Conservation (phyloP, 1,284 basidiomycete species). For the Spongispora temasekensis region DNA sequence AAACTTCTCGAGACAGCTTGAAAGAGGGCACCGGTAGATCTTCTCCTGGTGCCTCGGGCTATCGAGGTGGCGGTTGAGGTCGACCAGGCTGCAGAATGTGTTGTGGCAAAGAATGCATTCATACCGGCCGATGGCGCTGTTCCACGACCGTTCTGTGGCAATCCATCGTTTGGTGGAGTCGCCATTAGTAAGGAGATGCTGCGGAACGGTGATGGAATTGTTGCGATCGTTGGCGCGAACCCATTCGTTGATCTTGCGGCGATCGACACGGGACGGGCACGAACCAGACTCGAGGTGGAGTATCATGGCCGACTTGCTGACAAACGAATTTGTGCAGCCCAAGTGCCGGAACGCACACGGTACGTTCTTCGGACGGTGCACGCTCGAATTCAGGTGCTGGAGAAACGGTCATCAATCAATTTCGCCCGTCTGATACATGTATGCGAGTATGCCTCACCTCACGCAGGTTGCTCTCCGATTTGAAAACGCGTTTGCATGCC, state of each 20-base stretch:
- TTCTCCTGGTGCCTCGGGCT: conserved; percentile 49
- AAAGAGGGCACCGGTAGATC: conserved; percentile 46
- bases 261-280: conserved; percentile 42
- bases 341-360: conserved; percentile 39
- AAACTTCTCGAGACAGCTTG: conserved; percentile 42
- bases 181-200: conserved; percentile 36
- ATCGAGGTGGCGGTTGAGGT: conserved; percentile 54
- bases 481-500: conserved; percentile 46
- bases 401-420: background rate
- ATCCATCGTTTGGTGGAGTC: conserved; percentile 20
- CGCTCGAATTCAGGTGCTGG: conserved; percentile 43
- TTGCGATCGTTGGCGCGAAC: conserved; percentile 36
- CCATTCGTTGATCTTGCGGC: conserved; percentile 36
- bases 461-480: conserved; percentile 38
- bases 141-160: conserved; percentile 49
- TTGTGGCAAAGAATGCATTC: conserved; percentile 58
- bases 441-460: background rate
- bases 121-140: conserved; percentile 39
- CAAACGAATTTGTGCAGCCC: conserved; percentile 43
- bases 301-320: conserved; percentile 46
- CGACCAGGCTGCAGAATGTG: conserved; percentile 37
- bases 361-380: conserved; percentile 39
- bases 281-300: conserved; percentile 48
- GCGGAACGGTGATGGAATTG: conserved; percentile 39
- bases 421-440: background rate